phyloP scores from a whole-genome alignment of 495 filamentous ascomycete genomes.

The Podospora conica region DNA sequence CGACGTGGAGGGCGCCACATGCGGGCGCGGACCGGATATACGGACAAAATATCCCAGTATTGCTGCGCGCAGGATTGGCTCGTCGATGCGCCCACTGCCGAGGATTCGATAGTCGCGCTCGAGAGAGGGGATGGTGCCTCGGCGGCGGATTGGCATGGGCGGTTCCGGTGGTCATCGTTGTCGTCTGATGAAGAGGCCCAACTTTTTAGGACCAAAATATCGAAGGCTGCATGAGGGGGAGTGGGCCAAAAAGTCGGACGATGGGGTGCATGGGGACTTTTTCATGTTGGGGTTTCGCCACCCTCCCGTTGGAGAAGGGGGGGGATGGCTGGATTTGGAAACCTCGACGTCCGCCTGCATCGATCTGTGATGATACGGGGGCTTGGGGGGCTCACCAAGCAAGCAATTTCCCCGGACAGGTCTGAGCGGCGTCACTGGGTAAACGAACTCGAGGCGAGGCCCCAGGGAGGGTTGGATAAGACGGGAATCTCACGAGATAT shows the following conservation, averaged over 20 bases:
- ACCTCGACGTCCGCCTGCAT: background rate
- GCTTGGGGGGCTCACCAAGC: background rate
- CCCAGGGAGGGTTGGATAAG: background rate
- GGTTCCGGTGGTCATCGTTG: background rate
- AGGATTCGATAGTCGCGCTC: background rate
- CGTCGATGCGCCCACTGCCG: background rate
- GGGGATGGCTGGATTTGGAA: background rate
- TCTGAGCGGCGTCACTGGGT: background rate
- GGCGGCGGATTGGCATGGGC: no score
- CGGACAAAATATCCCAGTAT: background rate
- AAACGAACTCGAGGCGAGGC: background rate
- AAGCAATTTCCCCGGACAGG: background rate
- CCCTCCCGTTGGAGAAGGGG: background rate
- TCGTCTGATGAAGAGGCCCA: background rate
- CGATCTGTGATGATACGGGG: background rate
- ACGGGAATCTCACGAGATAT: background rate
- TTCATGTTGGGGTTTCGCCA: background rate
- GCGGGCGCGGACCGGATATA: background rate
- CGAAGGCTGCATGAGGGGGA: background rate
- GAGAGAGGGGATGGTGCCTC: background rate
- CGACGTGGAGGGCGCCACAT: background rate
- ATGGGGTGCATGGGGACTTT: background rate
- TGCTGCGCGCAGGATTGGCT: background rate
- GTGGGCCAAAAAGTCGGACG: background rate
- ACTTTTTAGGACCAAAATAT: background rate